phyloP scores from a whole-genome alignment of 345 rosid genomes.

The Camelina sativa region DNA sequence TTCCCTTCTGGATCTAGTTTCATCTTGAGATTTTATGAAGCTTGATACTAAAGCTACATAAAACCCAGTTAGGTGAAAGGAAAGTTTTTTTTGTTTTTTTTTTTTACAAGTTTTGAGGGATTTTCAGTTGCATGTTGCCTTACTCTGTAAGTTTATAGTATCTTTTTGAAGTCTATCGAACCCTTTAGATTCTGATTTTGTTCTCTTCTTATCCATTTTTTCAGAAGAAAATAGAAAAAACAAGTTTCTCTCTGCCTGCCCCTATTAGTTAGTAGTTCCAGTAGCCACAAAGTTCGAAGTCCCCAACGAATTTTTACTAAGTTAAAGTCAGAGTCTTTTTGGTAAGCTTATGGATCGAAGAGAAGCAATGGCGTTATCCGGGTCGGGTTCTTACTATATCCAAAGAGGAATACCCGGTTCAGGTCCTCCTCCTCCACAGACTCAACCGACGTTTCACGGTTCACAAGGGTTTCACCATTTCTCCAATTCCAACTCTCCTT shows the following conservation, averaged over 20 bases:
- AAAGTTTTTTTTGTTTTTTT: too few relatives aligned
- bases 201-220: constrained; percentile 33
- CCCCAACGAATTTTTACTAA: constrained; percentile 4
- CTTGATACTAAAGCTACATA: constrained; percentile 34
- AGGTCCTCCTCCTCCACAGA: constrained; percentile 49
- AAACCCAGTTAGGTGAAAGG: not conserved
- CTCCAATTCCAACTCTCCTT: constrained; percentile 57
- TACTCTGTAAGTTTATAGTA: constrained; percentile 28
- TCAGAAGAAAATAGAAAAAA: not conserved
- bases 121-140: constrained; percentile 46
- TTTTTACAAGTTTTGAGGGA: constrained; percentile 23
- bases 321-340: constrained; percentile 31
- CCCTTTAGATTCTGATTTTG: constrained; percentile 36
- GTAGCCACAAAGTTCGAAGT: constrained; percentile 37
- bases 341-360: constrained; percentile 87
- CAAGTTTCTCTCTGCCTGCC: not conserved
- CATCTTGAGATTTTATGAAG: constrained; percentile 14
- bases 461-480: constrained; percentile 68
- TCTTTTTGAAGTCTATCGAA: constrained; percentile 31
- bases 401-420: constrained; percentile 75
- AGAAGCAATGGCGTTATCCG: constrained; percentile 77
- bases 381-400: constrained; percentile 76
- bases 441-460: constrained; percentile 65
- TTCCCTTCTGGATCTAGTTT: constrained; percentile 20
- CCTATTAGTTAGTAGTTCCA: constrained; percentile 4